phyloP scores from a whole-genome alignment of 1,284 basidiomycete genomes.

The Tranzscheliella williamsii region DNA sequence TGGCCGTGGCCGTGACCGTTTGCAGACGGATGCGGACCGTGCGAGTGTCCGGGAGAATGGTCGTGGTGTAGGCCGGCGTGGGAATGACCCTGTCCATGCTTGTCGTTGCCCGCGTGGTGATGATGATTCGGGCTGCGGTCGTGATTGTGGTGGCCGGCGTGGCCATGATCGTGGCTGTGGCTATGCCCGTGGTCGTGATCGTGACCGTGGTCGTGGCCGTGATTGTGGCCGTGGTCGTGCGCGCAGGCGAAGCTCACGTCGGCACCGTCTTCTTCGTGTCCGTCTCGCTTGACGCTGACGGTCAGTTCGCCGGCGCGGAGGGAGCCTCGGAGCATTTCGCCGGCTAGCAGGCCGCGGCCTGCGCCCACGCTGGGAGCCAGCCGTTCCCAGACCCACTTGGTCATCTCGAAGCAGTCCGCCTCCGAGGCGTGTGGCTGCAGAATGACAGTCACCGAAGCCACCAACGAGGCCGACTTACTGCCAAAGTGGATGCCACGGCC shows the following conservation, averaged over 20 bases:
- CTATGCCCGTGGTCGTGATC: constrained; percentile 13
- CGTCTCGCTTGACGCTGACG: constrained; percentile 48
- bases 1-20: no score
- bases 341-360: constrained; percentile 38
- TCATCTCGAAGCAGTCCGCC: constrained; percentile 50
- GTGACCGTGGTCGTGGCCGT: constrained; percentile 10
- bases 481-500: constrained; percentile 32
- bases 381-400: constrained; percentile 52
- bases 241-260: constrained; percentile 5
- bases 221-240: constrained; percentile 26
- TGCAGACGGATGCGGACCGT: no score
- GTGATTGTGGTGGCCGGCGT: constrained; percentile 18
- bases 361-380: constrained; percentile 50
- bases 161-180: constrained; percentile 25
- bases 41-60: no score
- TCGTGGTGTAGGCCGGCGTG: no score
- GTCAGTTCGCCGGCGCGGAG: constrained; percentile 54
- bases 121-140: no score
- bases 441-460: constrained; percentile 48
- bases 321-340: constrained; percentile 49
- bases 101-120: no score
- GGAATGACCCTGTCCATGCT: no score
- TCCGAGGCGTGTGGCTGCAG: constrained; percentile 40
- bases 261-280: constrained; percentile 29
- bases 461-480: constrained; percentile 47